phyloP scores from a whole-genome alignment of 306 rosid genomes.

The Malus sieversii region DNA sequence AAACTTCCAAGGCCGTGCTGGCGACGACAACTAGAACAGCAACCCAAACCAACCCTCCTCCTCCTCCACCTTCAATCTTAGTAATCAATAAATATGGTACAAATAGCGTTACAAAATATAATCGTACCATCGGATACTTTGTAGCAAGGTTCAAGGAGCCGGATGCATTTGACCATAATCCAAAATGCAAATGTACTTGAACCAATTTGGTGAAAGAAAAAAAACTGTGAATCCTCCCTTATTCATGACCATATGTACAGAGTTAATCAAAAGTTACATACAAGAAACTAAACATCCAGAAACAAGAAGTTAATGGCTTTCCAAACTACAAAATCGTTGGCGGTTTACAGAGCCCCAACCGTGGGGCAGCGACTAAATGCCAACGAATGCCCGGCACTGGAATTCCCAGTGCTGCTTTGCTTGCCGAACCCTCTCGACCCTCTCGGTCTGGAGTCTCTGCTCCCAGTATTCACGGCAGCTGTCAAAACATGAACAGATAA shows the following conservation, averaged over 20 bases:
- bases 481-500: background rate
- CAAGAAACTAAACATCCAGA: background rate
- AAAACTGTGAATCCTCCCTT: too few species aligned
- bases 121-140: too few species aligned
- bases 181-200: background rate
- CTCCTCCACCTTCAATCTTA: background rate
- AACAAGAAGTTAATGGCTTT: background rate
- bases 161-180: background rate
- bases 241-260: background rate
- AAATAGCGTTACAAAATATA: too few species aligned
- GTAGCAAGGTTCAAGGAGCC: too few species aligned
- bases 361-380: conserved; percentile 16
- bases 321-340: background rate
- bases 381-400: conserved; percentile 53
- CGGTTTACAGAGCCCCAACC: background rate
- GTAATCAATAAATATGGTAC: too few species aligned
- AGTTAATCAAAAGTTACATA: background rate
- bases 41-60: background rate
- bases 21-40: background rate
- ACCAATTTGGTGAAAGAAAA: background rate
- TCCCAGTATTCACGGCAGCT: conserved; percentile 79
- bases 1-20: background rate
- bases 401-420: conserved; percentile 78
- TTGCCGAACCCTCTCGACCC: conserved; percentile 68
- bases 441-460: conserved; percentile 52